A percentile compares a stretch with the other conserved stretches of the same genome.
Conservation (phyloP, 495 filamentous ascomycete genomes). For the Neurospora sp. region DNA sequence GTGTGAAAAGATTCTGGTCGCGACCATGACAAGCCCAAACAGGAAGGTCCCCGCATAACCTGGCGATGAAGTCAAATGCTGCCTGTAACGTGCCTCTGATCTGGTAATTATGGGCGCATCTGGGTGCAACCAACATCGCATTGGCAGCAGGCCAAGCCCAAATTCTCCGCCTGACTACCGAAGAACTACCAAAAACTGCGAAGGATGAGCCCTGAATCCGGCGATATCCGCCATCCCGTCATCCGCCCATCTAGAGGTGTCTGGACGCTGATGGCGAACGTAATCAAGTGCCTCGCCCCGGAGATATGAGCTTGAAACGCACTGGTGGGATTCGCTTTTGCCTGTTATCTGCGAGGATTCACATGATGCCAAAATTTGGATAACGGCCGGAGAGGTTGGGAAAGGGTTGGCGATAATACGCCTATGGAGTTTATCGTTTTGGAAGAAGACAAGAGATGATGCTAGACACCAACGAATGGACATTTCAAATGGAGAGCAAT, state of each 20-base stretch:
- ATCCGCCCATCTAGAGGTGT: not conserved
- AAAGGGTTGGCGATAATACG: not conserved
- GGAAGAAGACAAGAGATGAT: not conserved
- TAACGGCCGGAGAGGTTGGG: not conserved
- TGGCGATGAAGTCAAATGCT: not conserved
- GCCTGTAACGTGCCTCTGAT: not conserved
- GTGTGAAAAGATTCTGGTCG: not conserved
- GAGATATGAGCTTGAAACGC: not conserved
- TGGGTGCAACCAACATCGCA: not conserved
- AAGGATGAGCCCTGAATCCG: not conserved
- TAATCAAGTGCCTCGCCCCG: not conserved
- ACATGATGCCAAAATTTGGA: not conserved
- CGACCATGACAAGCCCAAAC: conserved; percentile 1
- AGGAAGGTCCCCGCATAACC: conserved; percentile 10
- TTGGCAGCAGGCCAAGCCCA: not conserved
- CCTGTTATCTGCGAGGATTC: not conserved
- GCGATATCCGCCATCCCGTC: not conserved
- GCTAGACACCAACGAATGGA: not conserved
- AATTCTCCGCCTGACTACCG: not conserved
- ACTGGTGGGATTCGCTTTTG: not conserved
- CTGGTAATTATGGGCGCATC: not conserved
- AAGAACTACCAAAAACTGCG: not conserved
- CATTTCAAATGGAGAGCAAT: not conserved
- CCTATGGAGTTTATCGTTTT: not conserved
- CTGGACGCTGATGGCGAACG: not conserved